These are phyloP conservation scores for Artemisia tridentata DNA, from an alignment of 129 eudicot species.

Conservation along the genomic window DNA sequence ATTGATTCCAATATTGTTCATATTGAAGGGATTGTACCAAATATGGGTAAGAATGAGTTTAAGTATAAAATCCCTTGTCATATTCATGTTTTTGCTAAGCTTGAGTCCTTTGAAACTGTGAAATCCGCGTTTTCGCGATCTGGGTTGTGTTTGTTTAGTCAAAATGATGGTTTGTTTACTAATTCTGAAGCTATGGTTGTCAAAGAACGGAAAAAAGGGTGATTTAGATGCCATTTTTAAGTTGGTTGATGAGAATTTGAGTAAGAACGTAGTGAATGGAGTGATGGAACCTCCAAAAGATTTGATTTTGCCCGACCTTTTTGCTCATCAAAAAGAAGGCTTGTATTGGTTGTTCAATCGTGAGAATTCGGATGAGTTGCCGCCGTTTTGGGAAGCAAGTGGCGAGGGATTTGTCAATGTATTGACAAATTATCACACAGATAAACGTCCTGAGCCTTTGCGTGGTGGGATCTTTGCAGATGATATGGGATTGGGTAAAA, in stretches of 20 bases:
- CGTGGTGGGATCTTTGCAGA: conserved; percentile 95
- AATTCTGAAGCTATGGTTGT: conserved; percentile 56
- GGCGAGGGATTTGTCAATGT: conserved; percentile 54
- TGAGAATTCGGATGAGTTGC: conserved; percentile 62
- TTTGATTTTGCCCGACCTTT: conserved; percentile 52
- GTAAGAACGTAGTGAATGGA: conserved; percentile 30
- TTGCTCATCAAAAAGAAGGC: conserved; percentile 78
- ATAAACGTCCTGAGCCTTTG: conserved; percentile 62
- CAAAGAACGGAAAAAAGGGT: conserved; percentile 40
- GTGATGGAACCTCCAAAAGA: conserved; percentile 64
- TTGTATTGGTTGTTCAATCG: conserved; percentile 70
- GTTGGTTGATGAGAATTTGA: conserved; percentile 55
- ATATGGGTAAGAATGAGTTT: conserved; percentile 9
- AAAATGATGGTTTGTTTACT: conserved; percentile 33
- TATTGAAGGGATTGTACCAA: conserved; percentile 77
- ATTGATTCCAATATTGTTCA: conserved; percentile 38
- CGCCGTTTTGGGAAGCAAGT: conserved; percentile 78
- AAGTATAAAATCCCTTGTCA: conserved; percentile 61
- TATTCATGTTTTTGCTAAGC: conserved; percentile 64
- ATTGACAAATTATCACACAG: conserved; percentile 52
- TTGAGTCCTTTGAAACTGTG: conserved; percentile 47
- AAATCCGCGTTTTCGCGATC: conserved; percentile 29
- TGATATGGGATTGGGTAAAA: conserved; percentile 95
- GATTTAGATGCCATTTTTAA: conserved; percentile 68
- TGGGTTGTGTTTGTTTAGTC: conserved; percentile 54